Conservation (phyloP, 1,284 basidiomycete species). For the Pseudozyma tsukubaensis region DNA sequence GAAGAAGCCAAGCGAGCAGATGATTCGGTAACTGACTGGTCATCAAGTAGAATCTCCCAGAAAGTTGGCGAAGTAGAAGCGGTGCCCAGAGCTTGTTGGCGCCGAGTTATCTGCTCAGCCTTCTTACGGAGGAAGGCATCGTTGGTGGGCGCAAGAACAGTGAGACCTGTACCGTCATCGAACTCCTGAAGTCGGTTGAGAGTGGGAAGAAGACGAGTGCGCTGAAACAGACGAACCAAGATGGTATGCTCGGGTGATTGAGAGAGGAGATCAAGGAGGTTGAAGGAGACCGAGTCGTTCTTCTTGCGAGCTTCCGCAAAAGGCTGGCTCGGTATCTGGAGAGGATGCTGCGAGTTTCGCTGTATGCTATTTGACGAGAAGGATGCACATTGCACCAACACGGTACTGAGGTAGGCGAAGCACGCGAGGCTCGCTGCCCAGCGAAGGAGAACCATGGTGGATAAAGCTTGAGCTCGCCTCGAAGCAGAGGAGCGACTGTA, state of each 20-base stretch:
- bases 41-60: constrained; percentile 39
- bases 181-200: constrained; percentile 78
- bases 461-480: background rate
- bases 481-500: background rate
- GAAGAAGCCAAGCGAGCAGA: background rate
- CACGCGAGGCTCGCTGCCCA: constrained; percentile 4
- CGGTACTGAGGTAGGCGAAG: constrained; percentile 8
- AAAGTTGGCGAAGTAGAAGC: constrained; percentile 8
- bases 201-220: constrained; percentile 87
- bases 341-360: constrained; percentile 13
- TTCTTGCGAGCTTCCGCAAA: constrained; percentile 10
- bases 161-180: constrained; percentile 74
- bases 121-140: constrained; percentile 54
- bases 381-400: background rate
- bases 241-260: constrained; percentile 82
- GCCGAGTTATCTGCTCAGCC: constrained; percentile 22
- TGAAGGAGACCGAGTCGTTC: constrained; percentile 66
- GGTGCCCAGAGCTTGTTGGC: constrained; percentile 2
- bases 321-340: constrained; percentile 15
- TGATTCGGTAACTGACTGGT: background rate
- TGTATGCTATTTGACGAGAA: background rate
- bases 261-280: constrained; percentile 82
- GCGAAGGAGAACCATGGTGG: constrained; percentile 14
- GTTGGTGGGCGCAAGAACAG: constrained; percentile 95
- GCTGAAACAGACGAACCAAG: constrained; percentile 83